A percentile compares a stretch with the other conserved stretches of the same genome.
phyloP scores from a whole-genome alignment of 495 filamentous ascomycete species.

The Podospora australis region DNA sequence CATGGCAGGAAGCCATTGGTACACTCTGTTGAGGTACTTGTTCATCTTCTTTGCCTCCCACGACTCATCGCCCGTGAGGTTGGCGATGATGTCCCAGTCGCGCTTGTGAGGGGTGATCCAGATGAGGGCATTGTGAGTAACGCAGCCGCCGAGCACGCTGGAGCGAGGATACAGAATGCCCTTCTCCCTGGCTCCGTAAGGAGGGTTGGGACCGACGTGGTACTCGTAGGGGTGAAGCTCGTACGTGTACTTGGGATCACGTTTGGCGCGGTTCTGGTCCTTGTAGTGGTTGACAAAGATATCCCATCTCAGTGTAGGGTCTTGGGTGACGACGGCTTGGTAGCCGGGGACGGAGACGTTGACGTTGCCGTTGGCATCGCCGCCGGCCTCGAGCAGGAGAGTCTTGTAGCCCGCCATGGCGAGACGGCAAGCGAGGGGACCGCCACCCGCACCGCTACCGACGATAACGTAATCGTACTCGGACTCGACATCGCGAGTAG shows the following conservation, averaged over 20 bases:
- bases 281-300: conserved; percentile 40
- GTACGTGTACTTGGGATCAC: conserved; percentile 38
- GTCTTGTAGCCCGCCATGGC: conserved; percentile 53
- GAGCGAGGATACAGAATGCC: conserved; percentile 47
- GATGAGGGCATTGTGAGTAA: conserved; percentile 44
- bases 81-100: conserved; percentile 41
- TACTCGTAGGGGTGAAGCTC: conserved; percentile 23
- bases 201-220: conserved; percentile 34
- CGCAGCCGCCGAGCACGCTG: conserved; percentile 43
- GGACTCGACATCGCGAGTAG: neutral
- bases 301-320: conserved; percentile 34
- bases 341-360: conserved; percentile 22
- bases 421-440: conserved; percentile 54
- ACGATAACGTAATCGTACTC: conserved; percentile 58
- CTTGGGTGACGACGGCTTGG: conserved; percentile 17
- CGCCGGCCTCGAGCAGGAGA: conserved; percentile 54
- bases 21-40: conserved; percentile 39
- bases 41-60: conserved; percentile 48
- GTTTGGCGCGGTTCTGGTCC: conserved; percentile 26
- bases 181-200: conserved; percentile 33
- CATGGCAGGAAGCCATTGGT: conserved; percentile 44
- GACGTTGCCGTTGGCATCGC: conserved; percentile 39
- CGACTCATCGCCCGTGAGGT: conserved; percentile 41
- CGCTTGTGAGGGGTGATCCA: conserved; percentile 33
- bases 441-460: conserved; percentile 58